These are phyloP conservation scores for Rhizopogon salebrosus DNA, from an alignment of 768 basidiomycete species.

Conservation along the genomic window DNA sequence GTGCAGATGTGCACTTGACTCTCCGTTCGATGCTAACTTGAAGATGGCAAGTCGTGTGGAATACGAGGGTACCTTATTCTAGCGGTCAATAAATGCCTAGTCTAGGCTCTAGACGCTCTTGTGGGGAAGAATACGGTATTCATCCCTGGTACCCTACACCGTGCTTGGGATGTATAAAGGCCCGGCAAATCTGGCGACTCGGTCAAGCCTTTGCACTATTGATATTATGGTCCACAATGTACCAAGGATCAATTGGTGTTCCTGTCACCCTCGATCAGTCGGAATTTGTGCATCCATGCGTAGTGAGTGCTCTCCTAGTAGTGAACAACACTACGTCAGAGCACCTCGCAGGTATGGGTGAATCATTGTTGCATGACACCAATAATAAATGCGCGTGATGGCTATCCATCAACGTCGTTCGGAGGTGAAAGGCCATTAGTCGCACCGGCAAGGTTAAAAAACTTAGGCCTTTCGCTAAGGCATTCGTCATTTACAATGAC, in stretches of 20 bases:
- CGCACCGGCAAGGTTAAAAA: too few species aligned
- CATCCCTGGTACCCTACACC: neutral
- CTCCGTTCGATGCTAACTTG: neutral
- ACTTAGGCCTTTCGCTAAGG: too few species aligned
- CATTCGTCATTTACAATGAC: too few species aligned
- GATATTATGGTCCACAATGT: conserved; percentile 9
- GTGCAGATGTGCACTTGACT: neutral
- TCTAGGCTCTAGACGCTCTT: neutral
- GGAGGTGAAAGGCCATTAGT: too few species aligned
- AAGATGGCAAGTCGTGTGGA: conserved; percentile 14
- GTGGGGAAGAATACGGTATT: conserved; percentile 1
- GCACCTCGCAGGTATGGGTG: too few species aligned
- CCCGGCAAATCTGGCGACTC: conserved; percentile 3
- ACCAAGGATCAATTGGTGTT: conserved; percentile 13
- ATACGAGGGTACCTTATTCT: conserved; percentile 15
- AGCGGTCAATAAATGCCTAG: neutral
- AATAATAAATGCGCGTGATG: too few species aligned
- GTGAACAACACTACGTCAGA: neutral
- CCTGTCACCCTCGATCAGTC: neutral
- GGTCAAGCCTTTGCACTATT: conserved; percentile 6
- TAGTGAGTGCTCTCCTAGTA: neutral
- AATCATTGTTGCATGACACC: too few species aligned
- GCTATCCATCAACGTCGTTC: too few species aligned
- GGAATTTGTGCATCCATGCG: neutral
- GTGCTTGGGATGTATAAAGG: neutral